A percentile compares a stretch with the other conserved stretches of the same genome.
Conservation (phyloP, 2,329 filamentous ascomycete genomes). For the Tolypocladium ophioglossoides region DNA sequence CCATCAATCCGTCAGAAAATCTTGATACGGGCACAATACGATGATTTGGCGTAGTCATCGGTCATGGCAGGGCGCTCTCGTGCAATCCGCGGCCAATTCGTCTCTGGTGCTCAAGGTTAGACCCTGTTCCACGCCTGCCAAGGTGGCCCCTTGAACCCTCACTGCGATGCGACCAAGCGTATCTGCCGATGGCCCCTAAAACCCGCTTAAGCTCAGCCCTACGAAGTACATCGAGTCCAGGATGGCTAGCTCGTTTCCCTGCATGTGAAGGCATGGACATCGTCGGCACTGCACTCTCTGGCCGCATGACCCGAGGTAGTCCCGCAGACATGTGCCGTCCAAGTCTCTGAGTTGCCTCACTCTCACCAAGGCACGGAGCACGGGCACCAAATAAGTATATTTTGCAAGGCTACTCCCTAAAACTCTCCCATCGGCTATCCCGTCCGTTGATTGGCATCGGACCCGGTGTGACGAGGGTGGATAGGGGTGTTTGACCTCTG, state of each 20-base stretch:
- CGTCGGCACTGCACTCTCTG: background rate
- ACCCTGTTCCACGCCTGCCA: background rate
- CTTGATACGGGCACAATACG: no score
- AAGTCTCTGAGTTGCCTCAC: background rate
- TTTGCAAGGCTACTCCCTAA: background rate
- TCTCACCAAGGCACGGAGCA: no score
- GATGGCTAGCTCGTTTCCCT: background rate
- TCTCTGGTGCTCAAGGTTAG: background rate
- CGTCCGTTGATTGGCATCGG: background rate
- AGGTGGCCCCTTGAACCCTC: background rate
- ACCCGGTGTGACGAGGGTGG: no score
- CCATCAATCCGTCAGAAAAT: no score
- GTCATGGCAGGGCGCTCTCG: no score
- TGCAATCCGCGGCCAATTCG: background rate
- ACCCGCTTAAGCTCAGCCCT: background rate
- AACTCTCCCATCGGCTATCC: background rate
- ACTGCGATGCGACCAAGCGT: background rate
- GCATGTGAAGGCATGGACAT: background rate
- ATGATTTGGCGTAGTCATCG: no score
- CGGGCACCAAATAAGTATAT: no score
- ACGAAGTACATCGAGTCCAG: no score
- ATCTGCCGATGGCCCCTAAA: background rate
- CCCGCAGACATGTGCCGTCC: background rate
- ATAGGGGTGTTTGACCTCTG: no score
- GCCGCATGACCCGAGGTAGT: background rate